phyloP scores from a whole-genome alignment of 345 rosid species.

The Raphanus raphanistrum region DNA sequence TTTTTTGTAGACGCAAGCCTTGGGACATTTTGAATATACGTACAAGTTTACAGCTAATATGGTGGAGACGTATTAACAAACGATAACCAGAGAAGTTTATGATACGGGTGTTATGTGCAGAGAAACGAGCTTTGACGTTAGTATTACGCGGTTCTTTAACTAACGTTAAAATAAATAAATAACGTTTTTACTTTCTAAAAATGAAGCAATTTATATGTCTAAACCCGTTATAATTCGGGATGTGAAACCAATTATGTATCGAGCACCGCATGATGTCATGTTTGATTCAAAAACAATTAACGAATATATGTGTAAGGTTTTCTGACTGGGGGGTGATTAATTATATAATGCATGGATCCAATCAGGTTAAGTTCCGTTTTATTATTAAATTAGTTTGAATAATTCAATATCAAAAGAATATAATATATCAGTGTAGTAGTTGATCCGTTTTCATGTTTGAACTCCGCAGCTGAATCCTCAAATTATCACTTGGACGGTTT shows the following conservation, averaged over 20 bases:
- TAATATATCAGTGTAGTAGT: background rate
- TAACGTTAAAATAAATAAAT: background rate
- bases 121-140: background rate
- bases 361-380: constrained; percentile 21
- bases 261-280: background rate
- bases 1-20: background rate
- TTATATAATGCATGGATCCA: constrained; percentile 7
- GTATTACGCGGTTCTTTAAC: background rate
- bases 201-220: background rate
- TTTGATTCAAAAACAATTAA: background rate
- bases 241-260: background rate
- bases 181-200: background rate
- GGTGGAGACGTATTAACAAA: background rate
- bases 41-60: background rate
- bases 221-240: background rate
- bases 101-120: background rate
- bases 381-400: background rate
- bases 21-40: background rate
- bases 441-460: constrained; percentile 25
- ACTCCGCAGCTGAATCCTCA: constrained; percentile 27
- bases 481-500: constrained; percentile 7
- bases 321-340: background rate
- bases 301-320: background rate
- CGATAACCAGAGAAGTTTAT: background rate
- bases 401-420: background rate